phyloP scores from a whole-genome alignment of 1,284 basidiomycete genomes.

The Microbotryomycetes sp. region DNA sequence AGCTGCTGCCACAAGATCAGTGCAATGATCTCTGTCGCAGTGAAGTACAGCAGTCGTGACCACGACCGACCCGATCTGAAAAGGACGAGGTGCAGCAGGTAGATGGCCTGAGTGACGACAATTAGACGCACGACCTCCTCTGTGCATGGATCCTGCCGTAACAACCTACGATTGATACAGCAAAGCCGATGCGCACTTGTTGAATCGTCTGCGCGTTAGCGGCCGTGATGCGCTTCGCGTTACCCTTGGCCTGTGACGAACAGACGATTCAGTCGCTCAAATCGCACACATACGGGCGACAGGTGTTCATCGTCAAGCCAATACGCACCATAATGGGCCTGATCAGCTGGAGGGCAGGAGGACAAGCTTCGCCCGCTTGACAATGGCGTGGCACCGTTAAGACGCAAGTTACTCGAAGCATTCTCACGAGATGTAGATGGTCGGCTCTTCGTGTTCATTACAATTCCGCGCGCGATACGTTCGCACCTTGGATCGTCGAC shows the following conservation, averaged over 20 bases:
- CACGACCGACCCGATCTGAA: constrained; percentile 20
- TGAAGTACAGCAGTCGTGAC: constrained; percentile 20
- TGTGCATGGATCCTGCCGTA: neutral
- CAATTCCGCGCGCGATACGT: too few species aligned
- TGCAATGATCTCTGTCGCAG: constrained; percentile 36
- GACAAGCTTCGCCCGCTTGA: too few species aligned
- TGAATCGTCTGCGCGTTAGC: constrained; percentile 17
- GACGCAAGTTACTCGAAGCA: too few species aligned
- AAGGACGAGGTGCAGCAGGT: constrained; percentile 18
- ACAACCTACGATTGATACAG: constrained; percentile 4
- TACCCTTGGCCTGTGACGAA: constrained; percentile 20
- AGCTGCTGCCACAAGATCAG: constrained; percentile 35
- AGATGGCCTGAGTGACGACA: constrained; percentile 11
- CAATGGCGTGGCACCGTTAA: too few species aligned
- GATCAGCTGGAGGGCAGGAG: too few species aligned
- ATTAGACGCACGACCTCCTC: neutral
- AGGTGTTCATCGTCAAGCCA: too few species aligned
- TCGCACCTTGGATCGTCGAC: too few species aligned
- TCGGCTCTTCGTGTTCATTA: too few species aligned
- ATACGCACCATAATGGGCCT: too few species aligned
- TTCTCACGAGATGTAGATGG: too few species aligned
- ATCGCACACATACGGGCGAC: too few species aligned
- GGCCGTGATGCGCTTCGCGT: constrained; percentile 18
- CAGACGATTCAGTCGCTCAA: neutral
- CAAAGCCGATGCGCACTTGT: constrained; percentile 14